Evolutionary conservation across 768 basidiomycete genomes (phyloP).

Genomic region (Zangia roseola): DNA sequence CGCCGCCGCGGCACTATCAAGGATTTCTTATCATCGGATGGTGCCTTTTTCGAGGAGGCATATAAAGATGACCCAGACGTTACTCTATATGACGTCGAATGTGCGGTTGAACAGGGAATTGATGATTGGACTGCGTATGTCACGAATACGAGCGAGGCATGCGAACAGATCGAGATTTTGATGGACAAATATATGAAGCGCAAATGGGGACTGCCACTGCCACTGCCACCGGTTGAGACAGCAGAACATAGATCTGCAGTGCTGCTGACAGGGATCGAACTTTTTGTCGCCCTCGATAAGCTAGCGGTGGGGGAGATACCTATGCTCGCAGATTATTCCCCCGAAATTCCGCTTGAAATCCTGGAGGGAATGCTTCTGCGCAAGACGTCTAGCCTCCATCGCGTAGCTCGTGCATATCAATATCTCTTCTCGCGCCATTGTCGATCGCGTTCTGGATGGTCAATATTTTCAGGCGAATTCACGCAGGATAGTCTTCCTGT

Average conservation of each 20-base stretch:
- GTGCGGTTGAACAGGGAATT: conserved; percentile 28
- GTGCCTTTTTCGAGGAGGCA: conserved; percentile 4
- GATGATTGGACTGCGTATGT: conserved; percentile 30
- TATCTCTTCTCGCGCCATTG: conserved; percentile 34
- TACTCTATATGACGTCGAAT: conserved; percentile 38
- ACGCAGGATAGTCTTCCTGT: conserved; percentile 28
- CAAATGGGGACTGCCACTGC: too few species aligned
- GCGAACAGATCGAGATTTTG: conserved; percentile 17
- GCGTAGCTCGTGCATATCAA: conserved; percentile 22
- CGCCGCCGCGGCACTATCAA: conserved; percentile 7
- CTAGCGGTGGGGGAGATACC: conserved; percentile 20
- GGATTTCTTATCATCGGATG: conserved; percentile 13
- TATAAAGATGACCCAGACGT: conserved; percentile 1
- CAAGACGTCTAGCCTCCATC: conserved; percentile 23
- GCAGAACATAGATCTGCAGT: too few species aligned
- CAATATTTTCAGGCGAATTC: conserved; percentile 31
- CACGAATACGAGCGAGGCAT: conserved; percentile 2
- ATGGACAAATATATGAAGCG: conserved; percentile 22
- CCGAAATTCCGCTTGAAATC: neutral
- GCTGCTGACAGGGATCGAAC: conserved; percentile 33
- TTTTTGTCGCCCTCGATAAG: conserved; percentile 32
- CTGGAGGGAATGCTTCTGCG: too few species aligned
- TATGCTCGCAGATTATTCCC: conserved; percentile 15
- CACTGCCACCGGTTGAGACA: too few species aligned
- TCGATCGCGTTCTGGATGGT: conserved; percentile 14